These are phyloP conservation scores for Lumnitzera littorea DNA, from an alignment of 345 rosid species.

Conservation along the genomic window DNA sequence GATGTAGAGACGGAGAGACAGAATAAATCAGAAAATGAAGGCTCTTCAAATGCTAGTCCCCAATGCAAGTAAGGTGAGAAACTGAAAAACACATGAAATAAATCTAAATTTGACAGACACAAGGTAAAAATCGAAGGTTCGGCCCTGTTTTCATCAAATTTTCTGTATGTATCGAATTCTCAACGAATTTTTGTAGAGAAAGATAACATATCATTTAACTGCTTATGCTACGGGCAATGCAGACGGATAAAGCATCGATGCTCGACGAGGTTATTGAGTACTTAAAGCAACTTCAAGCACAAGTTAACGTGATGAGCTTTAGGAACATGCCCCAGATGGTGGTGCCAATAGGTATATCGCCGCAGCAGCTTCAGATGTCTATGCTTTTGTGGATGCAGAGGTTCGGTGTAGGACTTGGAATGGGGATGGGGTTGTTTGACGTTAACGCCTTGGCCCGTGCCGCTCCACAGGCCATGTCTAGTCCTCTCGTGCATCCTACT, in stretches of 20 bases:
- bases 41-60: conserved; percentile 72
- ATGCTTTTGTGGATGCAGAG: conserved; percentile 35
- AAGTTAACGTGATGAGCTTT: conserved; percentile 67
- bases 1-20: conserved; percentile 77
- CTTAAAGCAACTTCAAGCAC: conserved; percentile 81
- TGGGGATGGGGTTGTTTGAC: conserved; percentile 29
- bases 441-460: conserved; percentile 8
- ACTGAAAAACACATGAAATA: not conserved
- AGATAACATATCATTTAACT: too few species aligned
- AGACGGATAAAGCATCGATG: conserved; percentile 98
- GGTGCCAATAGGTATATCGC: conserved; percentile 28
- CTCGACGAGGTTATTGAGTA: conserved; percentile 92
- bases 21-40: conserved; percentile 69
- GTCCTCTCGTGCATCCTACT: conserved; percentile 16
- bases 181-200: not conserved
- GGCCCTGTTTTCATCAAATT: not conserved
- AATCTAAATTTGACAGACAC: too few species aligned
- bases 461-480: conserved; percentile 1
- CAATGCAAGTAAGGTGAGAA: conserved; percentile 69
- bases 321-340: conserved; percentile 60
- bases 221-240: conserved; percentile 11
- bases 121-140: too few species aligned
- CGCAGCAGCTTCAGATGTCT: conserved; percentile 53
- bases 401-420: conserved; percentile 25
- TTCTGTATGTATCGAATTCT: not conserved